Evolutionary conservation across 2,329 filamentous ascomycete species (phyloP), one percentile per base, ranked within the genome.

Genomic region (Hypoxylon rubiginosum): DNA sequence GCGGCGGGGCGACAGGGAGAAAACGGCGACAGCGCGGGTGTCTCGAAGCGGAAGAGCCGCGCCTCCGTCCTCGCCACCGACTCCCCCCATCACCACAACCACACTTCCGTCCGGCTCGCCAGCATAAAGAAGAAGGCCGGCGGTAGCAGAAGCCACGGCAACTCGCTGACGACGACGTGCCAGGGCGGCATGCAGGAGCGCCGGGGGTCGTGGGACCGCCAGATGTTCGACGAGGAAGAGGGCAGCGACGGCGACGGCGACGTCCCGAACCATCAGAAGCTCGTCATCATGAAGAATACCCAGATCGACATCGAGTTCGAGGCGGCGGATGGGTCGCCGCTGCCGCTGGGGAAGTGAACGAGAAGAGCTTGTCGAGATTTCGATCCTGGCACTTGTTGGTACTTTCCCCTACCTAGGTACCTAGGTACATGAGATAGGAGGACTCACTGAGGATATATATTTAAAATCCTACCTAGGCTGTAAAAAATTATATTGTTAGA

Each of bases 241-340:
- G n/a, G n/a, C n/a, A n/a, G n/a, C n/a, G 36, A 41, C n/a, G 36
- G 13, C 1, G 21, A 13, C 17, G 68, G 65, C n/a, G 58, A 67
- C 4, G 39, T 19, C 10, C 56, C 68, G 6, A 66, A 13, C 13
- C 3, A 46, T 36, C 62, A 52, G 43, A 66, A 60, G 24, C 53
- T 70, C 11, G 50, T 72, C 19, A 71, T 72, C 26, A n/a, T 71
- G 36, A 72, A 72, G 48, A 64, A 72, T 17, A 71, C 67, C 0
- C 58, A 53, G 45, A 65, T 72, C 53, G 63, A 72, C 9, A 49
- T 72, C 15, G 54, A 70, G 39, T 72, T 64, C 39, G 62, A 48
- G 28, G 21, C 17, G 7, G 51, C 46, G 24, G 17, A 10, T 11
- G n/a, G 15, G 17, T 9, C 11, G 24, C 1, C 21, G 21, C 43